Percentiles rank a stretch among this genome's conserved stretches.
Evolutionary conservation across 2,329 filamentous ascomycete species (phyloP).

Genomic region (Aspergillus melleus): DNA sequence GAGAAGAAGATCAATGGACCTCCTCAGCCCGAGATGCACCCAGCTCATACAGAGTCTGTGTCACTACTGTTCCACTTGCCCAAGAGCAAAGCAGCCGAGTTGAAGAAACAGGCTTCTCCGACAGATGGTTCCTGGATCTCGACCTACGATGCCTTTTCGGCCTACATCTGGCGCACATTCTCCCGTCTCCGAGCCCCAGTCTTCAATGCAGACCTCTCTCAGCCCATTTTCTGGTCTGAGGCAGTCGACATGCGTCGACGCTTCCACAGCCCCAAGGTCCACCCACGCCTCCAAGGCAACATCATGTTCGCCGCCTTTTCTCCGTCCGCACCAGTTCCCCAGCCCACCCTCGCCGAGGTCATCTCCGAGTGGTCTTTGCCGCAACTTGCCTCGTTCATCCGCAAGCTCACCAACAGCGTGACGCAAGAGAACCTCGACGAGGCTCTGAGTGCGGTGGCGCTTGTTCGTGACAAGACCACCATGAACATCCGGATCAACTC

Average conservation of each 20-base stretch:
- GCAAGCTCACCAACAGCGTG: constrained; percentile 37
- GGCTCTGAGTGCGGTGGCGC: constrained; percentile 33
- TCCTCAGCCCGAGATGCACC: constrained; percentile 9
- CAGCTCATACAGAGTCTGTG: constrained; percentile 12
- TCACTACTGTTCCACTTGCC: constrained; percentile 47
- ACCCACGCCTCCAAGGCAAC: constrained; percentile 38
- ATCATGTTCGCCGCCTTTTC: constrained; percentile 33
- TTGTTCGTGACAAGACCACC: constrained; percentile 38
- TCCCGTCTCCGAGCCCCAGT: constrained; percentile 36
- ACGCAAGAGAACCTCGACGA: constrained; percentile 33
- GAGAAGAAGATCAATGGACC: constrained; percentile 20
- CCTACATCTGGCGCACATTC: constrained; percentile 45
- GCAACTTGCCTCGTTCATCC: constrained; percentile 39
- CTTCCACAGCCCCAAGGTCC: constrained; percentile 33
- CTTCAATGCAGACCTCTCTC: constrained; percentile 32
- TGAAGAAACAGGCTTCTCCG: constrained; percentile 41
- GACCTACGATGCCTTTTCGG: constrained; percentile 48
- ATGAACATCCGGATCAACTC: constrained; percentile 38
- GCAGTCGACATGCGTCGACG: constrained; percentile 43
- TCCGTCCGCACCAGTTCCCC: constrained; percentile 22
- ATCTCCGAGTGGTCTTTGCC: constrained; percentile 36
- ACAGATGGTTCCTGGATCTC: constrained; percentile 44
- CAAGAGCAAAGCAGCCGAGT: constrained; percentile 43
- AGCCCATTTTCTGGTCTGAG: constrained; percentile 36
- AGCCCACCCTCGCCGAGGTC: constrained; percentile 34